Evolutionary conservation across 208 protist species (phyloP).

Genomic region (Trypanosoma caninum): DNA sequence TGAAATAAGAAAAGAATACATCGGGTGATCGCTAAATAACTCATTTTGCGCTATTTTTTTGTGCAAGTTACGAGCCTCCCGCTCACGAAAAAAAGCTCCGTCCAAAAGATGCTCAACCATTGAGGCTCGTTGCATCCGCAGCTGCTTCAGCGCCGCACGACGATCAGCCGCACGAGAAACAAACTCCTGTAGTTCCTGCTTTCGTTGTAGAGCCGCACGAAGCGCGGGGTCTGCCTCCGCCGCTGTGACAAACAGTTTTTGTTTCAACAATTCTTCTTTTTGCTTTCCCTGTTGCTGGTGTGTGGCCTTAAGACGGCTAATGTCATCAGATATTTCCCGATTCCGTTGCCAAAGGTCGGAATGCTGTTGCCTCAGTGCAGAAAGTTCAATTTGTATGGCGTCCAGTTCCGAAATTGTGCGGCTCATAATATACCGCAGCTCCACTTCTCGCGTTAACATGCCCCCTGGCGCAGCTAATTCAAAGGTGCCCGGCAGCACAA

Average conservation of each 20-base stretch:
- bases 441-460: conserved; percentile 5
- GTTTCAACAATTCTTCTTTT: conserved; percentile 17
- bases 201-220: conserved; percentile 14
- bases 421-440: conserved; percentile 19
- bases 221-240: conserved; percentile 12
- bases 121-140: conserved; percentile 2
- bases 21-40: conserved; percentile 2
- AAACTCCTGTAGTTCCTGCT: conserved; percentile 3
- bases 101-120: conserved; percentile 22
- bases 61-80: background rate
- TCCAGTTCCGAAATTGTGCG: conserved; percentile 15
- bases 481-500: conserved; percentile 8
- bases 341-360: conserved; percentile 9
- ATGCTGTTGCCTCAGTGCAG: conserved; percentile 1
- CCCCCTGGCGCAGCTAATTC: background rate
- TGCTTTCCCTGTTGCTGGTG: conserved; percentile 10
- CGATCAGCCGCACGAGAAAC: background rate
- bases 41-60: background rate
- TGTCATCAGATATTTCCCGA: conserved; percentile 3
- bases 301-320: conserved; percentile 11
- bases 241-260: conserved; percentile 16
- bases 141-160: conserved; percentile 12
- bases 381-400: conserved; percentile 3
- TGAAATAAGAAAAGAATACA: conserved; percentile 3
- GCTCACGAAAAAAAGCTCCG: conserved; percentile 1